Evolutionary conservation across 208 protist species (phyloP), one percentile per base, ranked within the genome.

Genomic region (Leptomonas seymouri): DNA sequence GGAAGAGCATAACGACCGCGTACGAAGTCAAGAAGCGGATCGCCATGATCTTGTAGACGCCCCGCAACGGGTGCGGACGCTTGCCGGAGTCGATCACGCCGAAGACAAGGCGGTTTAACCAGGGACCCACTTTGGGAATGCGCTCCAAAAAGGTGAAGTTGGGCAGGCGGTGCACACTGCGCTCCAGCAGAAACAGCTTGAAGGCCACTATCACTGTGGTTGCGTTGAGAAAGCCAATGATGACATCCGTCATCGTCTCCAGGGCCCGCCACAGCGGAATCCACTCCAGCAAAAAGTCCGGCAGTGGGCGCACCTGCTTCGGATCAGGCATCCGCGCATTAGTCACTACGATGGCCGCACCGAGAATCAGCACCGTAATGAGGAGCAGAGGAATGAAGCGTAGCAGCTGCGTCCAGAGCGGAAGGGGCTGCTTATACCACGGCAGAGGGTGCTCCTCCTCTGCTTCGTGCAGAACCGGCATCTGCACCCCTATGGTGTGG

Each of bases 271-370:
- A 55, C 46, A 86, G 84, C 23, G 84, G 80, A 31, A 94, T 71
- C 48, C 81, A 48, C 44, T 97, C 87, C 41, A 95, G 81, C 23
- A 85, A 54, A 28, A 94, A 63, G 53, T 97, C 91, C 15, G 89
- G 88, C 39, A 97, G 80, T 21, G 82, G 87, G 6, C 53, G 72
- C 54, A 86, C 80, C 20, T 76, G 21, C 44, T 80, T 28, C 7
- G 90, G 90, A 27, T 89, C 73, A 9, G 91, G 91, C 91, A 97
- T 97, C 0, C 89, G 86, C 45, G 20, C 77, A 67, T 94, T 85
- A 0, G 91, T 90, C 20, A 97, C 57, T 14, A 90, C 23, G 21
- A 97, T 67, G 16, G 86, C 85, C 3, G 44, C 77, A 4, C 85
- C 83, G 6, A 94, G 72, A 27, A 93, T 67, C 50, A 92, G 42